Evolutionary conservation across 2,329 filamentous ascomycete genomes (phyloP), one percentile per base, ranked within the genome.

Genomic region (Chrysoporthe cubensis): DNA sequence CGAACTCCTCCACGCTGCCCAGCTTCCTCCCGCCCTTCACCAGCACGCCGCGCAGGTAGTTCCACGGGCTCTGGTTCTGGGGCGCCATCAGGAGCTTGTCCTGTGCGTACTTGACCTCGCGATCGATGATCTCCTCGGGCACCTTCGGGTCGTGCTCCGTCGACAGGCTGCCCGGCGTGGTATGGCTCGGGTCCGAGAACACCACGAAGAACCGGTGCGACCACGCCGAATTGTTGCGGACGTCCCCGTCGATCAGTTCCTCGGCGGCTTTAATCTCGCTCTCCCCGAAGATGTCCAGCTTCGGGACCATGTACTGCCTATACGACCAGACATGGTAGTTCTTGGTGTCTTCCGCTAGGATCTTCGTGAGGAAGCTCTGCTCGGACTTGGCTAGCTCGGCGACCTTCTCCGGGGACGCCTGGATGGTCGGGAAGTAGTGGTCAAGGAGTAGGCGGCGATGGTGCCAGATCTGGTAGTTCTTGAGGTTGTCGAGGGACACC

Each of bases 281-380:
- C 26, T 70, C 84, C 83, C 85, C 79, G 26, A 70, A 97, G 83
- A 81, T 91, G 77, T 88, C 90, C 84, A 91, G 79, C 75, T 87
- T 88, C 63, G 81, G 80, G 52, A 89, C 86, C 26, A 90, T 78
- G 75, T 87, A 89, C 77, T 97, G 93, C 68, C 96, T 87, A 81
- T 98, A 99, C 66, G 90, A 93, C 96, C 96, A 99, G 60, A 98
- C 96, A 77, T 99, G 96, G 78, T 99, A 98, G 82, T 99, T 99
- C 82, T 99, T 99, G 62, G 91, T 88, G 77, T 99, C 96, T 73
- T 91, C 86, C 52, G 85, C 86, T 65, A 99, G 90, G 87, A 99
- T 98, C 59, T 85, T 80, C 68, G 85, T 86, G 69, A 97, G 86
- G 78, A 98, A 98, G 16, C 84, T 84, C 26, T 85, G 83, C 80